Percentiles rank a stretch among this genome's conserved stretches.
Evolutionary conservation across 768 basidiomycete genomes (phyloP).

Genomic region (Suillus subaureus): DNA sequence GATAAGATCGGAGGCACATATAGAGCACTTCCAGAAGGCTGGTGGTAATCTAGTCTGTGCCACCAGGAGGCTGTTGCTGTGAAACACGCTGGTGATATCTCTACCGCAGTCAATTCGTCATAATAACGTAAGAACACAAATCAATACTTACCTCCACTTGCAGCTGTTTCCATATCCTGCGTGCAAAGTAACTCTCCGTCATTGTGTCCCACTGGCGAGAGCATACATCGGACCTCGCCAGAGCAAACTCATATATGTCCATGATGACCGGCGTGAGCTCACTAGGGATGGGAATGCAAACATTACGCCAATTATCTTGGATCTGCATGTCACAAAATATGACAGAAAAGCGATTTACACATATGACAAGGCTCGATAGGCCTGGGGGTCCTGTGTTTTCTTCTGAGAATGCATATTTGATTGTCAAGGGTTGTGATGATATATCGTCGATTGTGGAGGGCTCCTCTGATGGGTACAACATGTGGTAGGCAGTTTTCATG

Average conservation of each 20-base stretch:
- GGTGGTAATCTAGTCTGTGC: neutral
- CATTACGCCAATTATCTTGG: neutral
- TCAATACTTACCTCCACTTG: neutral
- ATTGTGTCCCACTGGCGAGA: neutral
- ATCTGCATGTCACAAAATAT: neutral
- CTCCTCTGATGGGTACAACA: neutral
- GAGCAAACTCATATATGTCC: slow-evolving; percentile 1
- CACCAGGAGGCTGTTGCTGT: neutral
- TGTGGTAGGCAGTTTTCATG: slow-evolving; percentile 1
- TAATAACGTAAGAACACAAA: neutral
- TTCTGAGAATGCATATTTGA: neutral
- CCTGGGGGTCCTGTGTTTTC: neutral
- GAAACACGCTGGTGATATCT: neutral
- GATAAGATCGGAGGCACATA: neutral
- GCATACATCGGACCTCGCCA: slow-evolving; percentile 5
- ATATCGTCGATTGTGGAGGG: neutral
- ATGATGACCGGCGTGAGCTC: neutral
- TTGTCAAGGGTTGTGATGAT: neutral
- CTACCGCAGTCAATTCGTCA: neutral
- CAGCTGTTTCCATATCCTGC: neutral
- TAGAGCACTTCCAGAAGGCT: neutral
- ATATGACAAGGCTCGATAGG: neutral
- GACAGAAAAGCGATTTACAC: neutral
- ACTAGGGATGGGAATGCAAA: neutral
- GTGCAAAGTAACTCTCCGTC: neutral